Conservation (phyloP, 108 stramenopile genomes). For the Nitzschia sp. region DNA sequence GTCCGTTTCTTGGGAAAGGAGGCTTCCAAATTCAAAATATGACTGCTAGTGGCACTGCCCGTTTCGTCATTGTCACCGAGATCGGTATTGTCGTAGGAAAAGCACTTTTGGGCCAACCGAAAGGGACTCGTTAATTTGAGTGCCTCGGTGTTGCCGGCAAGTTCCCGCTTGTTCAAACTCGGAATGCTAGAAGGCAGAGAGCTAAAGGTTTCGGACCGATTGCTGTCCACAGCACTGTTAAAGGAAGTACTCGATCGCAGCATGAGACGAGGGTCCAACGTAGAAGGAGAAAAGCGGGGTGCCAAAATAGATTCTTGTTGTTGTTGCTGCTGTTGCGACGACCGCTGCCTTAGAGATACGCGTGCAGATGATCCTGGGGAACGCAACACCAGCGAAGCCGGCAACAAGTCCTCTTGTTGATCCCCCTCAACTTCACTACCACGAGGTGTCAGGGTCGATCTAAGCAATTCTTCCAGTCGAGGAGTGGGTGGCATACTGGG, state of each 20-base stretch:
- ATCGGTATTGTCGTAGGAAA: slow-evolving; percentile 36
- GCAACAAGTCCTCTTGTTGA: not conserved
- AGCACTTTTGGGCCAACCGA: slow-evolving; percentile 41
- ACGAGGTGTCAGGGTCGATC: slow-evolving; percentile 10
- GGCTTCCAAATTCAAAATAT: slow-evolving; percentile 2
- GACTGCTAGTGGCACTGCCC: slow-evolving; percentile 5
- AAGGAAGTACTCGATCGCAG: not conserved
- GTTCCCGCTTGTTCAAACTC: not conserved
- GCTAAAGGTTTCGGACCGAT: not conserved
- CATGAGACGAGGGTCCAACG: too few relatives aligned
- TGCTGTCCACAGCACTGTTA: not conserved
- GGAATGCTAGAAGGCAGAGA: not conserved
- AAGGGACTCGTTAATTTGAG: slow-evolving; percentile 29
- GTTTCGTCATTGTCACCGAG: slow-evolving; percentile 8
- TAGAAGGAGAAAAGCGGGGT: slow-evolving; percentile 7
- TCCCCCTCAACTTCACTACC: not conserved
- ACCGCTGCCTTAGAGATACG: not conserved
- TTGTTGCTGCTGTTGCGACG: not conserved
- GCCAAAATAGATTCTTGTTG: not conserved
- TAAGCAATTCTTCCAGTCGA: slow-evolving; percentile 16
- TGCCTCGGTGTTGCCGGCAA: not conserved
- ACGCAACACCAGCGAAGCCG: slow-evolving; percentile 35
- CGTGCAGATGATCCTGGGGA: slow-evolving; percentile 51
- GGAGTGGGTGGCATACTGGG: slow-evolving; percentile 1
- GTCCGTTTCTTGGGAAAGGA: slow-evolving; percentile 7